Conservation (phyloP, 2,329 filamentous ascomycete genomes). For the Claviceps fusiformis region DNA sequence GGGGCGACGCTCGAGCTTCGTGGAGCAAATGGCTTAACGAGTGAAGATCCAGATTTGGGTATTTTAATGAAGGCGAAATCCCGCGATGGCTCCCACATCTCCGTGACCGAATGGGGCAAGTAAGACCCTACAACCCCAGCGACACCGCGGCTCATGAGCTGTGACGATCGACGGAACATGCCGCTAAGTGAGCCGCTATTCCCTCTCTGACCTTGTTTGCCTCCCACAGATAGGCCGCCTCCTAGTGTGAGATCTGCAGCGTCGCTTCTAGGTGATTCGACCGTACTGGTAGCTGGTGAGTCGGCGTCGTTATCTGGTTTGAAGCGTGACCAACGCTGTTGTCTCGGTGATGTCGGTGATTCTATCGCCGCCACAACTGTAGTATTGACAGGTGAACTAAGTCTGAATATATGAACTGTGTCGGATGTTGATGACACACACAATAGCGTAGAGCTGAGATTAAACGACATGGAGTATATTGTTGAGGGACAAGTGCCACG, state of each 20-base stretch:
- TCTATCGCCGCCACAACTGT: slow-evolving; percentile 24
- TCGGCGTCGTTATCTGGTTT: slow-evolving; percentile 35
- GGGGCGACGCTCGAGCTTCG: slow-evolving; percentile 31
- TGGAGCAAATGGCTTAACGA: slow-evolving; percentile 10
- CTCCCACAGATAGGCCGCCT: slow-evolving; percentile 14
- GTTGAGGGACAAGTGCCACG: slow-evolving; percentile 89
- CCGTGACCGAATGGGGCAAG: slow-evolving; percentile 80
- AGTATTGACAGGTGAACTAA: slow-evolving; percentile 38
- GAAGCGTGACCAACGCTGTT: slow-evolving; percentile 39
- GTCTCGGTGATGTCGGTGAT: slow-evolving; percentile 26
- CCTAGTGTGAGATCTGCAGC: slow-evolving; percentile 22
- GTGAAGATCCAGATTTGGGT: slow-evolving; percentile 40
- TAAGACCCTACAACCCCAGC: slow-evolving; percentile 85
- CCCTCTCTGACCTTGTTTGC: slow-evolving; percentile 24
- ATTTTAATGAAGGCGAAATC: slow-evolving; percentile 97
- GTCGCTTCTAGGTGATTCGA: slow-evolving; percentile 40
- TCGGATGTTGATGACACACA: slow-evolving; percentile 95
- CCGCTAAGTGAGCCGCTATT: slow-evolving; percentile 72
- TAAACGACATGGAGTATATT: slow-evolving; percentile 99
- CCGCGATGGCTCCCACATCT: slow-evolving; percentile 91
- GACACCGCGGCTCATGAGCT: slow-evolving; percentile 80
- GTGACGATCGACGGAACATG: slow-evolving; percentile 85
- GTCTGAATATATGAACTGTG: slow-evolving; percentile 90
- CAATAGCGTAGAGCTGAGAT: slow-evolving; percentile 79
- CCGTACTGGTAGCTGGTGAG: slow-evolving; percentile 29